A percentile compares a stretch with the other conserved stretches of the same genome.
These are phyloP conservation scores for Cystobasidium slooffiae DNA, from an alignment of 1,284 basidiomycete genomes.

Conservation along the genomic window DNA sequence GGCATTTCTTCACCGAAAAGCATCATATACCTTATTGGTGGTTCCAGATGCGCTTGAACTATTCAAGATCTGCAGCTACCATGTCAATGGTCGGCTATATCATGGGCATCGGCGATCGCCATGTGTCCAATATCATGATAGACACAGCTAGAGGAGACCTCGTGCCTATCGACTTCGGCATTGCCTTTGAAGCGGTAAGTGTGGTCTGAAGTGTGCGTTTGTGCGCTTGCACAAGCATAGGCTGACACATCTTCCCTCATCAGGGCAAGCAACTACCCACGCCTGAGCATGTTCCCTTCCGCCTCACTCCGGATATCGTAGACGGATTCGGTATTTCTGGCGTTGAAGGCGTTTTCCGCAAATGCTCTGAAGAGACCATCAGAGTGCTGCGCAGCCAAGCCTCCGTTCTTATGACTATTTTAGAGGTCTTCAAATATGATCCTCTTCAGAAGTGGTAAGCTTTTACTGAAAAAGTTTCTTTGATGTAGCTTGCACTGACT, in stretches of 20 bases:
- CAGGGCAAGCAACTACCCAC: conserved; percentile 80
- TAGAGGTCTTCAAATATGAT: conserved; percentile 97
- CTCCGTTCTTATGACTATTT: conserved; percentile 86
- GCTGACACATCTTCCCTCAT: too few relatives aligned
- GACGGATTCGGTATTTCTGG: conserved; percentile 91
- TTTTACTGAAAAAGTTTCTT: neutral
- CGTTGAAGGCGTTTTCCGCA: conserved; percentile 90
- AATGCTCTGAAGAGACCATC: conserved; percentile 92
- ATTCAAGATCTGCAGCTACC: conserved; percentile 87
- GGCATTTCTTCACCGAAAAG: conserved; percentile 89
- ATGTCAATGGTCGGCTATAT: conserved; percentile 93
- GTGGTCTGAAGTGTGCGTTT: neutral
- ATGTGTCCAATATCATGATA: conserved; percentile 88
- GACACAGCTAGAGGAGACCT: conserved; percentile 83
- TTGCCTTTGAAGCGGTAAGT: conserved; percentile 79
- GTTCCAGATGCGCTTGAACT: conserved; percentile 91
- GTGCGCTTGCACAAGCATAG: neutral
- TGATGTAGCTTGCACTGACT: conserved; percentile 45
- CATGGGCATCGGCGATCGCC: conserved; percentile 89
- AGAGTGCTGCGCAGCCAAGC: conserved; percentile 84
- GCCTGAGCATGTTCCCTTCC: conserved; percentile 91
- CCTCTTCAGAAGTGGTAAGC: conserved; percentile 86
- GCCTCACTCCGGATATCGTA: conserved; percentile 88
- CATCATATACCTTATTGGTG: conserved; percentile 85
- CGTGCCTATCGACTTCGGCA: conserved; percentile 93